Conservation (phyloP, 768 basidiomycete species). For the Cubamyces lactineus region DNA sequence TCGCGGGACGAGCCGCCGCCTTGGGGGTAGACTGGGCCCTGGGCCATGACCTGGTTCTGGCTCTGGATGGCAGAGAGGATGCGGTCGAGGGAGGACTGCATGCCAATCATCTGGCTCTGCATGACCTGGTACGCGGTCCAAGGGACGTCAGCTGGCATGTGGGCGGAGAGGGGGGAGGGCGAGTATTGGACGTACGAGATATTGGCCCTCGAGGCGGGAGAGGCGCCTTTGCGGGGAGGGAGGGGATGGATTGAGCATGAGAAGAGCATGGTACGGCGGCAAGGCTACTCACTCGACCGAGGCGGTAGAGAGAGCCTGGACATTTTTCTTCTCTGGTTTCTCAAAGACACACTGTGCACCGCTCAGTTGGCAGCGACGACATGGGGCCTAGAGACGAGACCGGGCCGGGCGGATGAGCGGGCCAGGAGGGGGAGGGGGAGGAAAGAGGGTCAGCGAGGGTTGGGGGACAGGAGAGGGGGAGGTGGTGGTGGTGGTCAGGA, state of each 20-base stretch:
- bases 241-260: slow-evolving; percentile 21
- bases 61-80: slow-evolving; percentile 70
- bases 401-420: slow-evolving; percentile 80
- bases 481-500: not conserved
- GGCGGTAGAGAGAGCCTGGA: slow-evolving; percentile 57
- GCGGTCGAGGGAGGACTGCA: slow-evolving; percentile 87
- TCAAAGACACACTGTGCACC: slow-evolving; percentile 85
- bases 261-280: slow-evolving; percentile 22
- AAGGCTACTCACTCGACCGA: slow-evolving; percentile 69
- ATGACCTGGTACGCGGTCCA: slow-evolving; percentile 57
- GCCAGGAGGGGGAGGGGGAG: slow-evolving; percentile 50
- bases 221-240: slow-evolving; percentile 57
- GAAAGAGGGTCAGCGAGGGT: slow-evolving; percentile 34
- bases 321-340: slow-evolving; percentile 88
- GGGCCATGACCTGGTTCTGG: slow-evolving; percentile 35
- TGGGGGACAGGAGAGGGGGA: not conserved
- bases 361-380: slow-evolving; percentile 85
- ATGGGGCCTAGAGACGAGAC: slow-evolving; percentile 68
- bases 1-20: slow-evolving; percentile 19
- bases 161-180: not conserved
- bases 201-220: slow-evolving; percentile 84
- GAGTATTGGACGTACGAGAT: slow-evolving; percentile 58
- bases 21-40: slow-evolving; percentile 31
- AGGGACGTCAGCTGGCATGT: slow-evolving; percentile 5
- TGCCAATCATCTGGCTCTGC: slow-evolving; percentile 94